These are phyloP conservation scores for Stagonosporopsis rhizophila DNA, from an alignment of 2,329 filamentous ascomycete species.

Conservation along the genomic window DNA sequence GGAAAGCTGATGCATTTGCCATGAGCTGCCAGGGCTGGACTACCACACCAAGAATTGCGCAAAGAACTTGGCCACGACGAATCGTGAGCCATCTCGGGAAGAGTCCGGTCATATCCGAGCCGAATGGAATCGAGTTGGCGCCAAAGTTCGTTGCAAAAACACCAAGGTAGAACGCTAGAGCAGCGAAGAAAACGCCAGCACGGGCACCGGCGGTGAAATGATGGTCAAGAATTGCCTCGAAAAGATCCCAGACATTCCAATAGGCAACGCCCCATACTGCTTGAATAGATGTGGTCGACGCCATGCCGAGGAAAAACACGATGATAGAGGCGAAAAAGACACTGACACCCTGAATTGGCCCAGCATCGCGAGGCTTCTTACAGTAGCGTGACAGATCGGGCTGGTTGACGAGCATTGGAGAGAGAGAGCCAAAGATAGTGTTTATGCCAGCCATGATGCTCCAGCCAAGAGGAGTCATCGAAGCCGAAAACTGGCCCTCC, in stretches of 20 bases:
- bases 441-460: constrained; percentile 53
- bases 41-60: constrained; percentile 45
- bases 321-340: constrained; percentile 50
- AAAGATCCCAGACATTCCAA: constrained; percentile 58
- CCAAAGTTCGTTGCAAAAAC: constrained; percentile 55
- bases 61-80: constrained; percentile 51
- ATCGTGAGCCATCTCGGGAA: constrained; percentile 55
- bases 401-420: constrained; percentile 52
- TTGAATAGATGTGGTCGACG: constrained; percentile 49
- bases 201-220: constrained; percentile 50
- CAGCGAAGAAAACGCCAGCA: constrained; percentile 51
- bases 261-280: constrained; percentile 48
- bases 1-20: constrained; percentile 49
- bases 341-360: constrained; percentile 41
- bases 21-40: constrained; percentile 51
- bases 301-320: constrained; percentile 52
- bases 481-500: constrained; percentile 16
- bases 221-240: constrained; percentile 51
- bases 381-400: constrained; percentile 54
- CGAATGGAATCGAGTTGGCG: constrained; percentile 53
- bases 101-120: constrained; percentile 52
- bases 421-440: constrained; percentile 52
- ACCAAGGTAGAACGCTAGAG: constrained; percentile 47
- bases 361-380: constrained; percentile 41
- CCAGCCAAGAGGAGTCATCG: constrained; percentile 39